A percentile compares a stretch with the other conserved stretches of the same genome.
phyloP scores from a whole-genome alignment of 169 alveolate genomes.

The Eimeria maxima region DNA sequence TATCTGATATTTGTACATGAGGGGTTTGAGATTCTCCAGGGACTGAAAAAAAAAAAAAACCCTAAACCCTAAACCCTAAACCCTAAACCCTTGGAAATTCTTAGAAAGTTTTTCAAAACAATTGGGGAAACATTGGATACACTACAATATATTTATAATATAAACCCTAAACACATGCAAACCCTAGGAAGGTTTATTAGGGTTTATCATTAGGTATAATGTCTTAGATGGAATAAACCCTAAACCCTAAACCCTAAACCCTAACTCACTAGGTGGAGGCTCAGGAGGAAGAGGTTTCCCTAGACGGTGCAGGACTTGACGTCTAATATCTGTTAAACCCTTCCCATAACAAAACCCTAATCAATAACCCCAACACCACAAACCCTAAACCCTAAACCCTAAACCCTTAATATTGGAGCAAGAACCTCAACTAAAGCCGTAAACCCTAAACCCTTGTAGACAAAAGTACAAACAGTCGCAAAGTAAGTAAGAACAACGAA shows the following conservation, averaged over 20 bases:
- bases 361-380: background rate
- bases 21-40: constrained; percentile 38
- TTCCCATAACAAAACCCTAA: constrained; percentile 51
- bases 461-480: too few species aligned
- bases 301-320: constrained; percentile 95
- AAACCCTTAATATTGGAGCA: too few species aligned
- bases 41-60: background rate
- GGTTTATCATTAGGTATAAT: too few species aligned
- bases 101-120: too few species aligned
- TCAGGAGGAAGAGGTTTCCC: constrained; percentile 95
- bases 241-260: too few species aligned
- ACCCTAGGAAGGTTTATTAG: too few species aligned
- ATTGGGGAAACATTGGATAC: too few species aligned
- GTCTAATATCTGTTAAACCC: constrained; percentile 69
- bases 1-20: background rate
- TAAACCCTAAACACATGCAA: constrained; percentile 1
- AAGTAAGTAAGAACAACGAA: too few species aligned
- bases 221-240: too few species aligned
- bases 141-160: background rate
- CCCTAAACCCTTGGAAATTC: background rate
- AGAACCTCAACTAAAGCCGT: too few species aligned
- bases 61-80: constrained; percentile 39
- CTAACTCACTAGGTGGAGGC: constrained; percentile 92
- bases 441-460: too few species aligned
- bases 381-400: constrained; percentile 62